Percentiles rank a stretch among this genome's conserved stretches.
These are phyloP conservation scores for Suhomyces sp. DNA, from an alignment of 805 yeast species.

Conservation along the genomic window DNA sequence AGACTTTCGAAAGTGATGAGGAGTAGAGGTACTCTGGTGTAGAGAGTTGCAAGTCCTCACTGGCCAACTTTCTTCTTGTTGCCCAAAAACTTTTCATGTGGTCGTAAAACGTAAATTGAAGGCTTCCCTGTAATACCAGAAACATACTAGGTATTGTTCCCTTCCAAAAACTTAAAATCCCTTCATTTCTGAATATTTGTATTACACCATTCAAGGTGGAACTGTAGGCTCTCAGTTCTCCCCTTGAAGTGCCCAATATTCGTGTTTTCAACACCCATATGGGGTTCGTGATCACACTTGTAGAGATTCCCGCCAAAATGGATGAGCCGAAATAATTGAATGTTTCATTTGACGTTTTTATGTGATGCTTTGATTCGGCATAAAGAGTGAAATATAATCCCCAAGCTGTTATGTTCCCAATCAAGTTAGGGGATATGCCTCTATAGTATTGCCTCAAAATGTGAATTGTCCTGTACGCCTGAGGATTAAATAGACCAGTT, in stretches of 20 bases:
- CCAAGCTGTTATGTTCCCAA: slow-evolving; percentile 90
- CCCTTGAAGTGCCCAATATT: slow-evolving; percentile 57
- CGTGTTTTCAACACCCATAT: slow-evolving; percentile 95
- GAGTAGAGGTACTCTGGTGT: slow-evolving; percentile 60
- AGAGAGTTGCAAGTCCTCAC: slow-evolving; percentile 22
- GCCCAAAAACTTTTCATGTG: slow-evolving; percentile 49
- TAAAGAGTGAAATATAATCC: slow-evolving; percentile 80
- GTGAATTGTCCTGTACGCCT: not conserved
- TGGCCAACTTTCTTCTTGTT: slow-evolving; percentile 10
- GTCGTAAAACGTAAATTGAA: slow-evolving; percentile 86
- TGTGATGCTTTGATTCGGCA: slow-evolving; percentile 48
- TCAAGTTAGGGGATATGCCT: slow-evolving; percentile 73
- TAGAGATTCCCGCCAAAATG: slow-evolving; percentile 63
- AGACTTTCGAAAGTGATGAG: slow-evolving; percentile 65
- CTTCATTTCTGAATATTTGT: slow-evolving; percentile 52
- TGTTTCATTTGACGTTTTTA: slow-evolving; percentile 15
- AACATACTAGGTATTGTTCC: slow-evolving; percentile 74
- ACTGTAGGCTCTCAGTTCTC: slow-evolving; percentile 50
- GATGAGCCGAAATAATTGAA: slow-evolving; percentile 35
- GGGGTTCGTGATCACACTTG: slow-evolving; percentile 83
- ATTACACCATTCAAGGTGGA: slow-evolving; percentile 55
- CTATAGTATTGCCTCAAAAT: slow-evolving; percentile 46
- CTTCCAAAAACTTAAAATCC: slow-evolving; percentile 61
- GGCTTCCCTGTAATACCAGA: slow-evolving; percentile 84
- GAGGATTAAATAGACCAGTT: not conserved